Conservation (phyloP, 2,329 filamentous ascomycete genomes). For the Cytospora mali region DNA sequence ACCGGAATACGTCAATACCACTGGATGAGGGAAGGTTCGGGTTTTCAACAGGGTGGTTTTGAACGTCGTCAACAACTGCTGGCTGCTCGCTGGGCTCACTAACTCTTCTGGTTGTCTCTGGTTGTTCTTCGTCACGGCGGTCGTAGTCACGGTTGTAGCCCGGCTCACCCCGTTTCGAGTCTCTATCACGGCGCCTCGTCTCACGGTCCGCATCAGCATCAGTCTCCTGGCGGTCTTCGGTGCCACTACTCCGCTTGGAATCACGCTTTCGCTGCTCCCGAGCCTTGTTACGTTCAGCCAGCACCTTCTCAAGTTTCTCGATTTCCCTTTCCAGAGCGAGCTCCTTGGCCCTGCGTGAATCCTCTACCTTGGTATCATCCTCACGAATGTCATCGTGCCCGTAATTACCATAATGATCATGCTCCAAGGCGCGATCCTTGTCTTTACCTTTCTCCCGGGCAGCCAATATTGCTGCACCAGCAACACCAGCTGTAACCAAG, state of each 20-base stretch:
- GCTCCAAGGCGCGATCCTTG: slow-evolving; percentile 30
- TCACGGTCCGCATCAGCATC: slow-evolving; percentile 35
- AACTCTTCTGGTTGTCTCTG: slow-evolving; percentile 33
- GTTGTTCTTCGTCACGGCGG: slow-evolving; percentile 29
- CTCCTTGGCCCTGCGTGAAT: slow-evolving; percentile 33
- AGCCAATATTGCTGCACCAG: slow-evolving; percentile 49
- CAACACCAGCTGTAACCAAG: slow-evolving; percentile 52
- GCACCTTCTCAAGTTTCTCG: slow-evolving; percentile 23
- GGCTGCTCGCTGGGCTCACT: slow-evolving; percentile 30
- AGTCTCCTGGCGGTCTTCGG: not conserved
- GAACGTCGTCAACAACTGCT: slow-evolving; percentile 28
- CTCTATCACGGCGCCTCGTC: slow-evolving; percentile 33
- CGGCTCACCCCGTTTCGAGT: slow-evolving; percentile 23
- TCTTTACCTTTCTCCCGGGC: slow-evolving; percentile 38
- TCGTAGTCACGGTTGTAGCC: not conserved
- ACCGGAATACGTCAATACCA: slow-evolving; percentile 61
- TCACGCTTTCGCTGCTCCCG: slow-evolving; percentile 30
- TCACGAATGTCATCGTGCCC: slow-evolving; percentile 32
- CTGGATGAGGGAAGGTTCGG: slow-evolving; percentile 33
- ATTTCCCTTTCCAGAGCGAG: slow-evolving; percentile 28
- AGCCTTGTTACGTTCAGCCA: slow-evolving; percentile 32
- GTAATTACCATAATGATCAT: slow-evolving; percentile 32
- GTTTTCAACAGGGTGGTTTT: slow-evolving; percentile 36
- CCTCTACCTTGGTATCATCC: slow-evolving; percentile 28
- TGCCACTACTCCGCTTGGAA: slow-evolving; percentile 23